phyloP scores from a whole-genome alignment of 164 flowering plant genomes.

The Amborella trichopoda region DNA sequence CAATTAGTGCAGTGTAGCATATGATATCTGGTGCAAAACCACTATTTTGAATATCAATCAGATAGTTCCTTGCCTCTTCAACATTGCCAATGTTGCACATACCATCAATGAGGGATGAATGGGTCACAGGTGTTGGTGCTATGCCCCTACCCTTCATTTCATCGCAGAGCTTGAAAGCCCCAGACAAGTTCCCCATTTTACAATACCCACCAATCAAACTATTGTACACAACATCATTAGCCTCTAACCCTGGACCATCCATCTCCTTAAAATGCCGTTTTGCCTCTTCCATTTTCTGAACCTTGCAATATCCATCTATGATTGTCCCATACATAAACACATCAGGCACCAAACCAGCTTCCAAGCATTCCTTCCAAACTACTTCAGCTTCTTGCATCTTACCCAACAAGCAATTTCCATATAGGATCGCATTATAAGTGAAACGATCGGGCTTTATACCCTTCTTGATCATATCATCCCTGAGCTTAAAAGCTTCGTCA shows the following conservation, averaged over 20 bases:
- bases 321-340: slow-evolving; percentile 36
- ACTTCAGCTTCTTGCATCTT: slow-evolving; percentile 49
- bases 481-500: slow-evolving; percentile 45
- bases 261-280: slow-evolving; percentile 32
- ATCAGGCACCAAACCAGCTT: slow-evolving; percentile 30
- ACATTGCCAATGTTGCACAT: slow-evolving; percentile 33
- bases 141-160: slow-evolving; percentile 59
- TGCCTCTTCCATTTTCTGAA: slow-evolving; percentile 39
- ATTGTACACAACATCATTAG: slow-evolving; percentile 47
- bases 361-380: slow-evolving; percentile 42
- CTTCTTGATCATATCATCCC: slow-evolving; percentile 42
- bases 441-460: slow-evolving; percentile 39
- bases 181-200: slow-evolving; percentile 29
- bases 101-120: slow-evolving; percentile 55
- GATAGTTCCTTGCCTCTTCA: slow-evolving; percentile 33
- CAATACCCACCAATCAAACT: slow-evolving; percentile 46
- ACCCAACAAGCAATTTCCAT: slow-evolving; percentile 32
- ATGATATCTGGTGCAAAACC: slow-evolving; percentile 53
- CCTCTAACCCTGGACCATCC: slow-evolving; percentile 22
- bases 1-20: slow-evolving; percentile 12
- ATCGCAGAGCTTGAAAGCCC: slow-evolving; percentile 34
- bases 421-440: slow-evolving; percentile 46
- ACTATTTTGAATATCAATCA: slow-evolving; percentile 46
- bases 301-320: slow-evolving; percentile 59
- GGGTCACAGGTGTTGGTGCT: slow-evolving; percentile 36